Percentiles rank a stretch among this genome's conserved stretches.
Evolutionary conservation across 2,329 filamentous ascomycete species (phyloP).

Genomic region (Periconia digitata): DNA sequence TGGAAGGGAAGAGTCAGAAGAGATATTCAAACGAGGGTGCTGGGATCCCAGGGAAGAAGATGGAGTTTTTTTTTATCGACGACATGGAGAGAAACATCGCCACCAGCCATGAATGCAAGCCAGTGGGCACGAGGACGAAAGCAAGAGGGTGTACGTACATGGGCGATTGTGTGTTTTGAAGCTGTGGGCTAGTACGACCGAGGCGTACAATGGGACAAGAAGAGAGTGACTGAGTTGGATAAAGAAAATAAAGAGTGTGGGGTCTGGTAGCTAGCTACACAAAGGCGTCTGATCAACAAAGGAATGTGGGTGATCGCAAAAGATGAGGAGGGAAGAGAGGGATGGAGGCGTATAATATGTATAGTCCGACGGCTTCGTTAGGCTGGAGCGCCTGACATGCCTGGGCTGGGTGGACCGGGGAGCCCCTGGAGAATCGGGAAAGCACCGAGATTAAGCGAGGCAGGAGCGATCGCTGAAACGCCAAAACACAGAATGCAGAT

Average conservation of each 20-base stretch:
- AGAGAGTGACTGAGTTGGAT: constrained; percentile 18
- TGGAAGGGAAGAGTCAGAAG: constrained; percentile 16
- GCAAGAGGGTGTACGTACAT: constrained; percentile 8
- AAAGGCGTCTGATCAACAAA: constrained; percentile 23
- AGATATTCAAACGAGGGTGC: background rate
- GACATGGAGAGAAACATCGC: background rate
- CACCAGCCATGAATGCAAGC: constrained; percentile 4
- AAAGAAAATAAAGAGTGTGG: constrained; percentile 28
- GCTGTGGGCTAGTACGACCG: constrained; percentile 14
- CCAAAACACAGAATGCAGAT: background rate
- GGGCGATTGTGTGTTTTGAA: constrained; percentile 5
- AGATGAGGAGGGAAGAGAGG: constrained; percentile 12
- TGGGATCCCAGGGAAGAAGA: background rate
- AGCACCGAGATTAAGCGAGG: constrained; percentile 12
- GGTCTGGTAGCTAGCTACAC: constrained; percentile 23
- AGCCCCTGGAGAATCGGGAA: background rate
- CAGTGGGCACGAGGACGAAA: background rate
- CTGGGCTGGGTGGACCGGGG: background rate
- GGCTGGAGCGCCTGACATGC: constrained; percentile 1
- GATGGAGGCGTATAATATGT: constrained; percentile 10
- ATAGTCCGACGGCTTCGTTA: no score
- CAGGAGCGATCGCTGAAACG: constrained; percentile 13
- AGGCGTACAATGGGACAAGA: constrained; percentile 19
- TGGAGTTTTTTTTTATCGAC: constrained; percentile 11
- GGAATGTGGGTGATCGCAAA: constrained; percentile 26